Evolutionary conservation across 768 basidiomycete species (phyloP).

Genomic region (Mycena olivaceomarginata): DNA sequence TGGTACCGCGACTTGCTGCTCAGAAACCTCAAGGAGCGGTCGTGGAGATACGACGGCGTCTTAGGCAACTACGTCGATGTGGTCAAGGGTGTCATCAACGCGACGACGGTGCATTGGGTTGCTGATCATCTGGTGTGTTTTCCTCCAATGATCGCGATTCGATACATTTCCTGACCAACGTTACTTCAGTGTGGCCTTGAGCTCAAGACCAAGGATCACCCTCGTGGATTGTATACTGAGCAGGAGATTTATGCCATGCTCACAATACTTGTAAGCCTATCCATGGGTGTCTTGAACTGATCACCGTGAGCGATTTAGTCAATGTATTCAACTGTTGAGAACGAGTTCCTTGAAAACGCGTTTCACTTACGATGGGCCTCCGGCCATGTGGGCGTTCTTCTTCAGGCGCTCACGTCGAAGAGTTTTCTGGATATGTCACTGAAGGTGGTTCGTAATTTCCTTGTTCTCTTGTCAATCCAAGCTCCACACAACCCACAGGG

Average conservation of each 20-base stretch:
- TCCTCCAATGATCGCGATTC: neutral
- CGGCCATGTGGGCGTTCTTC: neutral
- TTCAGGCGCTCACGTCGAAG: neutral
- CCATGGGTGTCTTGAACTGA: neutral
- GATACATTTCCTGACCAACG: neutral
- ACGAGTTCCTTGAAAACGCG: neutral
- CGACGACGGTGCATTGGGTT: conserved; percentile 63
- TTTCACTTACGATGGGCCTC: conserved; percentile 7
- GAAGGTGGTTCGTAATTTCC: neutral
- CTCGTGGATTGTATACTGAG: conserved; percentile 60
- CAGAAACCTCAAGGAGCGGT: conserved; percentile 46
- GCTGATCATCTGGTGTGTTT: conserved; percentile 58
- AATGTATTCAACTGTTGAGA: conserved; percentile 13
- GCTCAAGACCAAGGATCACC: conserved; percentile 60
- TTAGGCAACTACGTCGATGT: conserved; percentile 61
- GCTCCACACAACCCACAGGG: neutral
- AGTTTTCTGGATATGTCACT: neutral
- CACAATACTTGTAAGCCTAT: conserved; percentile 38
- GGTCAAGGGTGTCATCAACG: conserved; percentile 64
- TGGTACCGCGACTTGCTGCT: conserved; percentile 51
- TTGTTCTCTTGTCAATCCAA: neutral
- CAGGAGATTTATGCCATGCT: conserved; percentile 64
- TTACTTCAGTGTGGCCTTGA: conserved; percentile 57
- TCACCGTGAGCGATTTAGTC: conserved; percentile 5
- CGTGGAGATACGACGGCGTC: conserved; percentile 51